Base-by-base conservation (phyloP, 768 basidiomycete species). In the Russula abietina region DNA sequence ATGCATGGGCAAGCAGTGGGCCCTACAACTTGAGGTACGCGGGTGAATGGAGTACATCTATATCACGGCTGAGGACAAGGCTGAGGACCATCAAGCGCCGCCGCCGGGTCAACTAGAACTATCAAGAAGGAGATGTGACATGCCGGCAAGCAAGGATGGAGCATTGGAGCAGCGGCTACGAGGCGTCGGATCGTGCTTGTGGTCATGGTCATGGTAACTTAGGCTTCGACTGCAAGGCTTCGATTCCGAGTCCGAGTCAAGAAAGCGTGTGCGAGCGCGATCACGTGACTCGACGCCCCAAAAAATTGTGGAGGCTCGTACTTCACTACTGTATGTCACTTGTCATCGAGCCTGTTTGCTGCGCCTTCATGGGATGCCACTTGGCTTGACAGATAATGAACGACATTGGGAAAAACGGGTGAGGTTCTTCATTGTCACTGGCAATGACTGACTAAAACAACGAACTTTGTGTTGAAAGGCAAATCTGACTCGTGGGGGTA, bases 1-100 rank as follows among this genome's bases (percentile, higher is more conserved):
- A 91, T 1, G 89, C 79, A 72, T 92, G 91, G 0, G 89, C 86
- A 8, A 92, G 79, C 9, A 93, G 80, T 7, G 77, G 73, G 0
- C 80, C 73, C 22, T 22, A 12, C 71, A 46, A 36, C 36, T 36
- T 11, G 88, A 75, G n/a, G 74, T 68, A 11, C 75, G 70, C 32
- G 22, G 45, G 22, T 11, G 9, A 45, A n/a, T n/a, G 2, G 43
- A 14, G 36, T 38, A 14, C 19, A n/a, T 10, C 1, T 17, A 41
- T 41, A 41, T 41, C 41, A 41, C 19, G 41, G 14, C 33, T 38
- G 38, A 5, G n/a, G 41, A 43, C 41, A 41, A 6, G 41, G 14
- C 33, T 38, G 38, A 5, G n/a, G 41, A 43, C 41, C 41, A 43
- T n/a, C 41, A 19, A 17, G 41, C 17, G 19, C 38, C 1, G 33